phyloP scores from a whole-genome alignment of 441 rosid genomes.

The Brassica hybrid region DNA sequence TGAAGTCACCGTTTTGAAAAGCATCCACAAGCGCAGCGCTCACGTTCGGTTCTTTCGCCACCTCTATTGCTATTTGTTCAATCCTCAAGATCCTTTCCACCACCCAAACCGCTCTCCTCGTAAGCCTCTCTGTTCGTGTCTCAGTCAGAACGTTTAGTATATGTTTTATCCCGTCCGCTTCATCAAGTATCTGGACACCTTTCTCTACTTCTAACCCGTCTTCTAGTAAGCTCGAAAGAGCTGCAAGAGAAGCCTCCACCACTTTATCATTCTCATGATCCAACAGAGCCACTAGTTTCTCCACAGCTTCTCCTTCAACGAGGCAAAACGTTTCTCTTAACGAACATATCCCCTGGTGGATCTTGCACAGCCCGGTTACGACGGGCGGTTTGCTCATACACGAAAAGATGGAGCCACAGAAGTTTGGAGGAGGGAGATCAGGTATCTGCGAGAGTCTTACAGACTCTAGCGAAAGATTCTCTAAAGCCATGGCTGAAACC shows the following conservation, averaged over 20 bases:
- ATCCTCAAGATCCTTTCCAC: slow-evolving; percentile 88
- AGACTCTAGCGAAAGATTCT: slow-evolving; percentile 84
- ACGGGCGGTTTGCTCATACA: slow-evolving; percentile 75
- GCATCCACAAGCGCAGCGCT: slow-evolving; percentile 95
- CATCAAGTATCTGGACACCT: slow-evolving; percentile 68
- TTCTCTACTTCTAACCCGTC: slow-evolving; percentile 80
- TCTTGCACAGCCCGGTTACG: slow-evolving; percentile 74
- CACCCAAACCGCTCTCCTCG: slow-evolving; percentile 83
- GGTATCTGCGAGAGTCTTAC: slow-evolving; percentile 70
- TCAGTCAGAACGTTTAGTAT: slow-evolving; percentile 69
- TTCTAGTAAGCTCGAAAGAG: slow-evolving; percentile 77
- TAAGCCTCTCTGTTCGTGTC: slow-evolving; percentile 73
- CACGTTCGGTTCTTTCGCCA: slow-evolving; percentile 73
- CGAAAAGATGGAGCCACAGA: slow-evolving; percentile 75
- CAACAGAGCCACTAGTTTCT: slow-evolving; percentile 79
- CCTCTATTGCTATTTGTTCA: slow-evolving; percentile 77
- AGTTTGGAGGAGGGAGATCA: slow-evolving; percentile 64
- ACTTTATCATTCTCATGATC: slow-evolving; percentile 89
- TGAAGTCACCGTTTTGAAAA: slow-evolving; percentile 86
- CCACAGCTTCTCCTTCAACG: slow-evolving; percentile 81
- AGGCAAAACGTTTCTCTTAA: slow-evolving; percentile 83
- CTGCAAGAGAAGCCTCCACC: slow-evolving; percentile 92
- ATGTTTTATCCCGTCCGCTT: slow-evolving; percentile 67
- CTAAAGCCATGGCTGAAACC: slow-evolving; percentile 91
- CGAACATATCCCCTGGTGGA: slow-evolving; percentile 87